These are phyloP conservation scores for Paradendryphiella salina DNA, from an alignment of 2,329 filamentous ascomycete species.

Conservation along the genomic window DNA sequence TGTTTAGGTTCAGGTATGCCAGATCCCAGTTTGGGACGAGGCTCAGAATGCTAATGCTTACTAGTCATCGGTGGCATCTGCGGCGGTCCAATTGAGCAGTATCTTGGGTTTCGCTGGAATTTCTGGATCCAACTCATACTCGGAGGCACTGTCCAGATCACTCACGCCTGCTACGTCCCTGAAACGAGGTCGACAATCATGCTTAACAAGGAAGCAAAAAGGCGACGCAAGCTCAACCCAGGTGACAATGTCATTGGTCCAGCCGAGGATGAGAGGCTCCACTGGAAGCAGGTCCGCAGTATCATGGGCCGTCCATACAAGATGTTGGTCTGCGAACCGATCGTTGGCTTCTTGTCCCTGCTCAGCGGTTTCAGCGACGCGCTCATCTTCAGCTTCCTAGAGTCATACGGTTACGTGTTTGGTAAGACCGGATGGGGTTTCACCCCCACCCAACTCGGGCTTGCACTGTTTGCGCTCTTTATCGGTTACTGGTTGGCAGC, in stretches of 20 bases:
- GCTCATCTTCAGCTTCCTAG: conserved; percentile 77
- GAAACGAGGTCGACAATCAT: conserved; percentile 76
- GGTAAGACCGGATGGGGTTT: conserved; percentile 63
- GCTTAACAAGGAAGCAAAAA: conserved; percentile 76
- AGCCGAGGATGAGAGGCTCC: conserved; percentile 57
- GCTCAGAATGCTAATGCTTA: conserved; percentile 46
- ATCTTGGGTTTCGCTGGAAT: conserved; percentile 71
- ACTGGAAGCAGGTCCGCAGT: conserved; percentile 40
- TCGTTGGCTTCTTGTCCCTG: conserved; percentile 70
- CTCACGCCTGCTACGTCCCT: conserved; percentile 70
- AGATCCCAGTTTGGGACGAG: too few species aligned
- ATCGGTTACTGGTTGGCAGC: conserved; percentile 68
- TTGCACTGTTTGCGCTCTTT: conserved; percentile 62
- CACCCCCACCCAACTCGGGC: conserved; percentile 58
- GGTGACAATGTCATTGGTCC: conserved; percentile 65
- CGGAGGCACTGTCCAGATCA: conserved; percentile 66
- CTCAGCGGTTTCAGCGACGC: conserved; percentile 75
- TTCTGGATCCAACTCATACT: conserved; percentile 87
- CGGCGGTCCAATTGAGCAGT: conserved; percentile 71
- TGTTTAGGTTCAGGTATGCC: conserved; percentile 67
- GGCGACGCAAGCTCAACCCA: conserved; percentile 60
- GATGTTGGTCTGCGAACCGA: conserved; percentile 74
- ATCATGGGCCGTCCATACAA: conserved; percentile 69
- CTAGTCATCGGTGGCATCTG: conserved; percentile 78
- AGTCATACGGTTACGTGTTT: conserved; percentile 70